Conservation (phyloP, 345 rosid species). For the Noccaea bulbosa region DNA sequence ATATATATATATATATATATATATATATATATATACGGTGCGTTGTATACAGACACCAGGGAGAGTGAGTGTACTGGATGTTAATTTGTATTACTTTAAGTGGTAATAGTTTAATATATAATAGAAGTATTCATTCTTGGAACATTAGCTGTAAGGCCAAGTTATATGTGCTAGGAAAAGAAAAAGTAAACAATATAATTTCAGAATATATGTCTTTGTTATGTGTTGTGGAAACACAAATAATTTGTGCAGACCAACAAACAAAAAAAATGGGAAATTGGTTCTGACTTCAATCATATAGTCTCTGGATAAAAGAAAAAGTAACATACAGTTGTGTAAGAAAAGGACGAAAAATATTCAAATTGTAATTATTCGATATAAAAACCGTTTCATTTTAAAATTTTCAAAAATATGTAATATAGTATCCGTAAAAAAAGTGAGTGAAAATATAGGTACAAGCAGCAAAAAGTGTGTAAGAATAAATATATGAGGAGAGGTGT, state of each 20-base stretch:
- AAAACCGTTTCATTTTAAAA: no score
- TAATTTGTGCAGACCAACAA: conserved; percentile 29
- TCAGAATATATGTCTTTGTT: neutral
- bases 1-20: no score
- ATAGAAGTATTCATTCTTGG: neutral
- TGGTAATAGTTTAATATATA: conserved; percentile 11
- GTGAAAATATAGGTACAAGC: conserved; percentile 17
- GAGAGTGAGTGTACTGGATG: neutral
- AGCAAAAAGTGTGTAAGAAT: conserved; percentile 7
- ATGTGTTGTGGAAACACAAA: conserved; percentile 34
- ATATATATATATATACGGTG: neutral
- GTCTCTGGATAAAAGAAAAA: neutral
- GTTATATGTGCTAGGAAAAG: neutral
- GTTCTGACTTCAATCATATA: conserved; percentile 34
- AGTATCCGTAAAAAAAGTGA: neutral
- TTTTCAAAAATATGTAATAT: no score
- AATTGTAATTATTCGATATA: no score
- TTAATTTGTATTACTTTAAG: neutral
- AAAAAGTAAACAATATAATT: neutral
- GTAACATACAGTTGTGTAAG: no score
- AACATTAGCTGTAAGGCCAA: conserved; percentile 27
- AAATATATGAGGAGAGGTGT: conserved; percentile 17
- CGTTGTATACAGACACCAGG: neutral
- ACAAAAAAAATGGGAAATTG: neutral
- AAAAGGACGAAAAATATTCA: no score